phyloP scores from a whole-genome alignment of 768 basidiomycete genomes.

The Lactifluus rugatus region DNA sequence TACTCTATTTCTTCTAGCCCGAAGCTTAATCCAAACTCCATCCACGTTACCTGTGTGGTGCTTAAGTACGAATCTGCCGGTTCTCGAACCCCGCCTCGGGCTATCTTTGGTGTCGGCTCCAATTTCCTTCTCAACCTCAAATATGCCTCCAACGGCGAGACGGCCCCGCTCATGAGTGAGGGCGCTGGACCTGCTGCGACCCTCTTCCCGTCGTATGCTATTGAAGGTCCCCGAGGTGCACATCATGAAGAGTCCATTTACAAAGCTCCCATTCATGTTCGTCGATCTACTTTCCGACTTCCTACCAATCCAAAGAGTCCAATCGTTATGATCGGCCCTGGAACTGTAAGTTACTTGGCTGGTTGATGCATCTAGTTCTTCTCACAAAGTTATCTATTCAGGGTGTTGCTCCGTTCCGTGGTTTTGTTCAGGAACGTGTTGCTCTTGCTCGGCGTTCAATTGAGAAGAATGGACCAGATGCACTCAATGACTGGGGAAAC shows the following conservation, averaged over 20 bases:
- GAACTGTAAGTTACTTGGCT: constrained; percentile 59
- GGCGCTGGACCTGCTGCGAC: constrained; percentile 31
- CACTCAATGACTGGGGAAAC: constrained; percentile 89
- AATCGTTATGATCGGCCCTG: constrained; percentile 98
- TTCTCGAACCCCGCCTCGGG: constrained; percentile 44
- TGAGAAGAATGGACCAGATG: constrained; percentile 92
- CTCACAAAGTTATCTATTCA: constrained; percentile 25
- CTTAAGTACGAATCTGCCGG: constrained; percentile 78
- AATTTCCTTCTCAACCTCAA: constrained; percentile 95
- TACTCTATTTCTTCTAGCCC: constrained; percentile 98
- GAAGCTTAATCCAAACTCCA: constrained; percentile 77
- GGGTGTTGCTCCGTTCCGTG: constrained; percentile 99
- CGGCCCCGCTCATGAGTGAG: constrained; percentile 33
- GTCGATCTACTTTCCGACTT: constrained; percentile 92
- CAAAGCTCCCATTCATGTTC: constrained; percentile 88
- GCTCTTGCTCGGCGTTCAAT: constrained; percentile 89
- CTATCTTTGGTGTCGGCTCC: constrained; percentile 84
- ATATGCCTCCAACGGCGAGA: constrained; percentile 55
- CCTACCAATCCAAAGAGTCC: constrained; percentile 98
- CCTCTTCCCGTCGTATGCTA: constrained; percentile 61
- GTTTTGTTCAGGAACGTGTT: constrained; percentile 96
- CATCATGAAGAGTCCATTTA: constrained; percentile 64
- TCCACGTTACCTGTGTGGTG: constrained; percentile 93
- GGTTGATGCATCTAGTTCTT: constrained; percentile 8
- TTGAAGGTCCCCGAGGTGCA: constrained; percentile 84